These are phyloP conservation scores for Fraxinus xanthoxyloides DNA, from an alignment of 305 asterid species.

Conservation along the genomic window DNA sequence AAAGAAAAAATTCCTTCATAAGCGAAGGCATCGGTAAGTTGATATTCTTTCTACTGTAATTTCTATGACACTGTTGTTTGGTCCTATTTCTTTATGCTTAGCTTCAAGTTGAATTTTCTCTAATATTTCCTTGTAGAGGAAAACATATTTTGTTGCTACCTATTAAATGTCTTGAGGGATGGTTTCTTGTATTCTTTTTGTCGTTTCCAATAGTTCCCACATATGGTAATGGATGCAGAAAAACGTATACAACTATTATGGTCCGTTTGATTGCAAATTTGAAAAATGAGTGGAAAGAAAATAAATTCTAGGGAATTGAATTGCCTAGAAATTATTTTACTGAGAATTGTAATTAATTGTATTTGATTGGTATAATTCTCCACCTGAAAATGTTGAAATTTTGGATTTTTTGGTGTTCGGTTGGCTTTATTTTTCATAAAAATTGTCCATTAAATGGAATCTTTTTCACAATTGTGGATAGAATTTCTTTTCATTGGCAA, in stretches of 20 bases:
- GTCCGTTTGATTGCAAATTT: no score
- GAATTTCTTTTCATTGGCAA: no score
- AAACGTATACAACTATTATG: not conserved
- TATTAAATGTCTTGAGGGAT: not conserved
- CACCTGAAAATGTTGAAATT: no score
- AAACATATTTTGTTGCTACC: not conserved
- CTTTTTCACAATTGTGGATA: no score
- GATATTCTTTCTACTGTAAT: constrained; percentile 17
- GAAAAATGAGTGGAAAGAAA: no score
- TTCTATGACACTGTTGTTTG: constrained; percentile 20
- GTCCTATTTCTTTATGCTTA: not conserved
- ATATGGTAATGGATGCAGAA: not conserved
- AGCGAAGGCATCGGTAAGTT: not conserved
- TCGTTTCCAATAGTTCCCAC: not conserved
- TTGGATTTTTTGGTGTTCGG: no score
- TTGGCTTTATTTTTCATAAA: no score
- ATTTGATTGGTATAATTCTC: no score
- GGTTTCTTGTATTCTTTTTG: not conserved
- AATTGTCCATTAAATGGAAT: no score
- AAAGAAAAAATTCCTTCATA: constrained; percentile 7
- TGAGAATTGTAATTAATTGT: no score
- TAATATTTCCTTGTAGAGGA: not conserved
- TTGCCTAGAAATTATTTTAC: no score
- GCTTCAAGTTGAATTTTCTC: not conserved
- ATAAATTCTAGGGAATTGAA: no score